Evolutionary conservation across 495 filamentous ascomycete species (phyloP).

Genomic region (Xylaria bambusicola): DNA sequence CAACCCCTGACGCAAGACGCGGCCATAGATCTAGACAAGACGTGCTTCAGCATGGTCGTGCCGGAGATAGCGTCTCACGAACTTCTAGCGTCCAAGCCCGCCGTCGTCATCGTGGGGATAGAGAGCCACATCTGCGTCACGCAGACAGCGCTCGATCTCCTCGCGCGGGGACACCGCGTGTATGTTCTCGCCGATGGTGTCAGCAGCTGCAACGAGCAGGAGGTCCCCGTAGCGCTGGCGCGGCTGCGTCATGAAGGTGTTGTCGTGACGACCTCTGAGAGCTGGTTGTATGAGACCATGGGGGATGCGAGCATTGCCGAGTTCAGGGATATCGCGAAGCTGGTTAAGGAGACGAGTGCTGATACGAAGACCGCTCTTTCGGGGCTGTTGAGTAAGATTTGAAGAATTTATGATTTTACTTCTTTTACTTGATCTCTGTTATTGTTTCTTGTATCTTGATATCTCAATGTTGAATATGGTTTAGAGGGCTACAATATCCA

Average conservation of each 20-base stretch:
- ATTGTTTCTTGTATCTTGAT: too few species aligned
- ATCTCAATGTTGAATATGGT: too few species aligned
- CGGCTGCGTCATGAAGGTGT: constrained; percentile 76
- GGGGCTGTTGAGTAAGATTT: constrained; percentile 69
- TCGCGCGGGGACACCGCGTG: constrained; percentile 73
- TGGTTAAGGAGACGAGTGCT: constrained; percentile 77
- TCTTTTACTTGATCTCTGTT: background rate
- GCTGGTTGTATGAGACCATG: constrained; percentile 89
- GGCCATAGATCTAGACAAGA: constrained; percentile 70
- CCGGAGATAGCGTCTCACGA: constrained; percentile 29
- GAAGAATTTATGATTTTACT: constrained; percentile 15
- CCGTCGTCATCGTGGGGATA: constrained; percentile 77
- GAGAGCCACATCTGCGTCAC: constrained; percentile 94
- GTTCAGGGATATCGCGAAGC: constrained; percentile 69
- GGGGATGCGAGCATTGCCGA: constrained; percentile 76
- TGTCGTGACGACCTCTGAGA: constrained; percentile 84
- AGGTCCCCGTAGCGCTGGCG: constrained; percentile 76
- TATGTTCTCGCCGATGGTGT: constrained; percentile 93
- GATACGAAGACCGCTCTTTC: constrained; percentile 66
- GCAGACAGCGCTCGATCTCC: constrained; percentile 83
- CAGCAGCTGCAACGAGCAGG: constrained; percentile 78
- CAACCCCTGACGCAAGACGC: constrained; percentile 34
- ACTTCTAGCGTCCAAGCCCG: constrained; percentile 17
- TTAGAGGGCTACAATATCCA: too few species aligned
- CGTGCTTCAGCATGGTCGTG: constrained; percentile 81